Base-by-base conservation (phyloP, 2,329 filamentous ascomycete genomes). In the Emergomyces pasteurianus region DNA sequence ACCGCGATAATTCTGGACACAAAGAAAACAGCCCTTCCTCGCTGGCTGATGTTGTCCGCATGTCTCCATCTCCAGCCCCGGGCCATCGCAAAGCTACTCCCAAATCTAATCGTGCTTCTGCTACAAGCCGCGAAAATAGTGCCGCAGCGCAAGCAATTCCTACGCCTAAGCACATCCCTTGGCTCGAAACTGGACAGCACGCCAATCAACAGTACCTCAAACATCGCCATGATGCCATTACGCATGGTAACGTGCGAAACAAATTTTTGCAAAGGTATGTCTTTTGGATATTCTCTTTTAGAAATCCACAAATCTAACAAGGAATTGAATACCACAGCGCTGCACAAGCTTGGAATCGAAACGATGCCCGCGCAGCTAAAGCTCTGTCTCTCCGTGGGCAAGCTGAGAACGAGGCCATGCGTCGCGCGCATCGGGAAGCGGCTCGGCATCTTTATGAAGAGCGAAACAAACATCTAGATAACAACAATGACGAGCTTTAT, bases 331-430 rank as follows among this genome's bases (percentile, higher is more conserved):
- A 14, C 14, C 23, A 14, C 64, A 95, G 92, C 74, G 94, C 94
- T 66, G 92, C 92, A 9, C 92, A 97, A 81, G 94, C 94, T 26
- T 99, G 94, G 92, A 96, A 97, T 72, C 88, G 94, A 61, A 97
- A 96, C 69, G 94, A 99, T 73, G 92, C 94, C 47, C 87, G 94
- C 64, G 92, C 94, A 21, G 94, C 94, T 63, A 97, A 97, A 78
- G 92, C 92, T 38, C 83, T 97, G 57, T 96, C 90, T 69, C 83
- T 97, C 53, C 88, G 94, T 36, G 94, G 94, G 14, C 94, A 97
- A 75, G 94, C 90, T 67, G 94, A 99, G 77, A 97, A 99, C 69
- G 90, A 95, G 67, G 82, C 95, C 43, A 99, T 99, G 94, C 86
- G 92, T 65, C 95, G 96, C 78, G 92, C 92, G 53, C 94, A 99